A percentile compares a stretch with the other conserved stretches of the same genome.
Conservation (phyloP, 768 basidiomycete genomes). For the Scleroderma citrinum region DNA sequence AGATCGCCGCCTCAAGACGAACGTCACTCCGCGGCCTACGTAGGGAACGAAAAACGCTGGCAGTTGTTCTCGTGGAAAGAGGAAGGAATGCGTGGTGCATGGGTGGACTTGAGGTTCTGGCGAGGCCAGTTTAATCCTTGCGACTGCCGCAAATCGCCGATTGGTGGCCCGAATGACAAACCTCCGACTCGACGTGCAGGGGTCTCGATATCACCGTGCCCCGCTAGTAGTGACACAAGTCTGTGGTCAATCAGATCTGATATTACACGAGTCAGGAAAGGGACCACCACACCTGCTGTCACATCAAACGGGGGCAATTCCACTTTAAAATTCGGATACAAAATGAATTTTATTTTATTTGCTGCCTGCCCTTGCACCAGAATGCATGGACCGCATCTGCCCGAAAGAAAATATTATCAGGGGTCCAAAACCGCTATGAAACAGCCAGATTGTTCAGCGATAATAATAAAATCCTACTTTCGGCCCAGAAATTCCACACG, state of each 20-base stretch:
- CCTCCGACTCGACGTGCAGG: too few species aligned
- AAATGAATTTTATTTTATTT: conserved; percentile 28
- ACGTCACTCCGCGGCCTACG: conserved; percentile 25
- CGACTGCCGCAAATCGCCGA: conserved; percentile 27
- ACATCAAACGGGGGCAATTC: conserved; percentile 16
- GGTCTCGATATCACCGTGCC: too few species aligned
- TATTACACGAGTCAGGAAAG: too few species aligned
- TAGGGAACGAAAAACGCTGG: not conserved
- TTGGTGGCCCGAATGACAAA: conserved; percentile 5
- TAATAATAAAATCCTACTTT: conserved; percentile 55
- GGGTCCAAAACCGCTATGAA: conserved; percentile 43
- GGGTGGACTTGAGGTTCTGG: conserved; percentile 9
- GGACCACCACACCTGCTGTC: conserved; percentile 7
- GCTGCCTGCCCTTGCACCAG: conserved; percentile 19
- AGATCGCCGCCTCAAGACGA: conserved; percentile 28
- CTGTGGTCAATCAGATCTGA: not conserved
- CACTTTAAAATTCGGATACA: conserved; percentile 17
- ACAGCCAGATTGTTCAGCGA: conserved; percentile 45
- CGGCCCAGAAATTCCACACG: conserved; percentile 56
- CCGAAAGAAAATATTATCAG: conserved; percentile 41
- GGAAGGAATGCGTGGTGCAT: conserved; percentile 1
- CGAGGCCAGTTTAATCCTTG: conserved; percentile 16
- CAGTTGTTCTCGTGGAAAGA: not conserved
- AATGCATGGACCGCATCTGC: conserved; percentile 42
- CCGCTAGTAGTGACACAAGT: not conserved